Percentiles rank a stretch among this genome's conserved stretches.
Conservation (phyloP, 805 yeast species). For the Saccharomycopsis sp. region DNA sequence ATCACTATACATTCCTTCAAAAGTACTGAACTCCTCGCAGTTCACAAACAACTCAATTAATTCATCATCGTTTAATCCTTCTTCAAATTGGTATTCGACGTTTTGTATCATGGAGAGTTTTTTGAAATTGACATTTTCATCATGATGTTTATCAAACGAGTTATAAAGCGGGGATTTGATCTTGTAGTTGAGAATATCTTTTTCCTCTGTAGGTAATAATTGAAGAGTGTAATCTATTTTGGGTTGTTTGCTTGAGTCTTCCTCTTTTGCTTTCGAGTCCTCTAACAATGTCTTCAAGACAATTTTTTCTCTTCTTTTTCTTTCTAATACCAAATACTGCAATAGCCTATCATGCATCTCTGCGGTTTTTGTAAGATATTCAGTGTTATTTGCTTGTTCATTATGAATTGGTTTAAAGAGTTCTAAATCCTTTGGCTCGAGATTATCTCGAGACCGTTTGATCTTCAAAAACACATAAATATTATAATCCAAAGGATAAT, state of each 20-base stretch:
- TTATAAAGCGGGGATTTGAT: slow-evolving; percentile 25
- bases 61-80: slow-evolving; percentile 58
- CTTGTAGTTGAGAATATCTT: slow-evolving; percentile 25
- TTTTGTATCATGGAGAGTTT: slow-evolving; percentile 27
- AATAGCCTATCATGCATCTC: slow-evolving; percentile 27
- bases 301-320: slow-evolving; percentile 25
- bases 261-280: not conserved
- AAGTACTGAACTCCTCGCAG: slow-evolving; percentile 31
- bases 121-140: slow-evolving; percentile 18
- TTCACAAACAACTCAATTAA: slow-evolving; percentile 65
- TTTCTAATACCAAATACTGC: slow-evolving; percentile 25
- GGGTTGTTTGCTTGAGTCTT: not conserved
- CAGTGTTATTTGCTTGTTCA: not conserved
- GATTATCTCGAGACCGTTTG: slow-evolving; percentile 18
- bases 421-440: slow-evolving; percentile 18
- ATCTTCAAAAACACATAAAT: slow-evolving; percentile 28
- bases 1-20: not conserved
- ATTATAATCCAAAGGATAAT: slow-evolving; percentile 30
- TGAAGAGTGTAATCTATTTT: not conserved
- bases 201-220: slow-evolving; percentile 21
- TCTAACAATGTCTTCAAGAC: slow-evolving; percentile 20
- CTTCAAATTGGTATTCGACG: slow-evolving; percentile 31
- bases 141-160: slow-evolving; percentile 16
- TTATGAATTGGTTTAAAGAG: slow-evolving; percentile 8
- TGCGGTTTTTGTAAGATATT: slow-evolving; percentile 24